Base-by-base conservation (phyloP, 2,329 filamentous ascomycete species). In the Cercospora zeina region DNA sequence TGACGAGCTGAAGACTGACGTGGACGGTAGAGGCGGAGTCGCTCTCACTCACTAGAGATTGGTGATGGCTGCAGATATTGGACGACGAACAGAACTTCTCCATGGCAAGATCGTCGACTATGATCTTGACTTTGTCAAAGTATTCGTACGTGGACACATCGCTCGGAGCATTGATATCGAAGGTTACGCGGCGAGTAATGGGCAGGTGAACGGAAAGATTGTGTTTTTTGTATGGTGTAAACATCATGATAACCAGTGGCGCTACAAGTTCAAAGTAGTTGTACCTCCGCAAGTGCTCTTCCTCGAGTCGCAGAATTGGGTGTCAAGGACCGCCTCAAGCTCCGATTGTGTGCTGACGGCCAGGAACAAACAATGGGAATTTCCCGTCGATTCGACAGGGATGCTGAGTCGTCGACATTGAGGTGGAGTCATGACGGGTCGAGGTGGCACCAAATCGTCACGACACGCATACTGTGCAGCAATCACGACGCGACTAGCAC, bases 11-110 rank as follows among this genome's bases (percentile, higher is more conserved):
- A 67, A 66, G 4, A 69, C 76, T 36, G 76, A 78, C 42, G 70
- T 84, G 1, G 77, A 81, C 31, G 80, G 85, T 1, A 75, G 77
- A 3, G 77, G 80, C 14, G 84, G 84, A 1, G 76, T 87, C 4
- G 83, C 83, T 1, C 71, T 87, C 27, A 80, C 81, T 59, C 45
- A 59, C 45, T 59, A 59, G 56, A 53, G 47, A 30, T 42, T 56
- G 14, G 5, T 56, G 47, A 30, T 59, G 6, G 47, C 31, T 34
- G 45, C 49, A 53, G 27, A n/a, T 30, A 21, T 33, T 53, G 27
- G 3, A 24, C 49, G 49, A 34, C 49, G 16, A 53, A 14, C 27
- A 33, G 27, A 31, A 16, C 24, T 31, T 34, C 27, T 33, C 49
- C 27, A 19, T n/a, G 34, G 49, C 30, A 21, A 34, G 27, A 19